phyloP scores from a whole-genome alignment of 495 filamentous ascomycete species.

The Penicillium argentinense region DNA sequence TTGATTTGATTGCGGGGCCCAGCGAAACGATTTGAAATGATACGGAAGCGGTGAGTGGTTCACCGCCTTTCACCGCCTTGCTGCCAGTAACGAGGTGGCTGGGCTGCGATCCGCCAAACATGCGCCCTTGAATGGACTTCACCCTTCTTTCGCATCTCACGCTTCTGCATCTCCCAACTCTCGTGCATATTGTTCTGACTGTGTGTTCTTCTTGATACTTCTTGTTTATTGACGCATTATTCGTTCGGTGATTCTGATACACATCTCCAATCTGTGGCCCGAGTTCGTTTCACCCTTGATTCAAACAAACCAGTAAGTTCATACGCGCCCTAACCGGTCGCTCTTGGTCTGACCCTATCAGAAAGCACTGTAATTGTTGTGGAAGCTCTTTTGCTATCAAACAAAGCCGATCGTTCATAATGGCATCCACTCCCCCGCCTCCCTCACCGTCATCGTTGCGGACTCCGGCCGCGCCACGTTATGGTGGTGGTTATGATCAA shows the following conservation, averaged over 20 bases:
- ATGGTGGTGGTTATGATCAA: conserved; percentile 65
- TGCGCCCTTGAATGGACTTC: conserved; percentile 16
- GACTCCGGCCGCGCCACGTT: conserved; percentile 71
- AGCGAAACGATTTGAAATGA: no score
- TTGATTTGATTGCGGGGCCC: no score
- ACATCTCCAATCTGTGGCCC: no score
- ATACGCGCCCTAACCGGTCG: no score
- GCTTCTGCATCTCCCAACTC: conserved; percentile 6
- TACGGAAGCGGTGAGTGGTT: conserved; percentile 11
- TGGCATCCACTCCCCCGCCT: conserved; percentile 69
- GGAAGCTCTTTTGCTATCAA: background rate
- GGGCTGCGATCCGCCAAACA: conserved; percentile 21
- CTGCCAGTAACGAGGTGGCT: conserved; percentile 13
- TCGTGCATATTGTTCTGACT: no score
- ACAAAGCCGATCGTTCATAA: conserved; percentile 23
- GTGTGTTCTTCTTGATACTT: no score
- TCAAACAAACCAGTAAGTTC: no score
- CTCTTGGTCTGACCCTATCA: background rate
- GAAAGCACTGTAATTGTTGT: conserved; percentile 4
- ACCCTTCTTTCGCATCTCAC: conserved; percentile 19
- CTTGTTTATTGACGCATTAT: no score
- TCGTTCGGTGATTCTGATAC: no score
- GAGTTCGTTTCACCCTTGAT: conserved; percentile 16
- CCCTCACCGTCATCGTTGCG: conserved; percentile 48
- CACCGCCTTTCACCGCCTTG: conserved; percentile 2